phyloP scores from a whole-genome alignment of 495 filamentous ascomycete species.

The Aspergillus sclerotiicarbonarius region DNA sequence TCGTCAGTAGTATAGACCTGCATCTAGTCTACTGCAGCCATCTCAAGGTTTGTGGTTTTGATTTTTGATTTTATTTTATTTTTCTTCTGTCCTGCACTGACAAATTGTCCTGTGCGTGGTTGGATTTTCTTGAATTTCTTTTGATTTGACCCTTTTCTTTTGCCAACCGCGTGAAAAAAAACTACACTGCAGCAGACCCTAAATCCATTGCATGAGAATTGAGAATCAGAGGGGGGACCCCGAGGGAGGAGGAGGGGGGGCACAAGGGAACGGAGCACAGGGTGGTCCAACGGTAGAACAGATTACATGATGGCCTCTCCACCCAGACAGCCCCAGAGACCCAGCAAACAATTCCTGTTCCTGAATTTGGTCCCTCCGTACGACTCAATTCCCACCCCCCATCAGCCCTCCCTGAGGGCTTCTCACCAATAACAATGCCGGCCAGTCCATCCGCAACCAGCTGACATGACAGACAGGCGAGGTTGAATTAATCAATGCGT shows the following conservation, averaged over 20 bases:
- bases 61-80: not conserved
- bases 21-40: not conserved
- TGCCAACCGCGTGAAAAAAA: too few species aligned
- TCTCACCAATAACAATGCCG: too few species aligned
- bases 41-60: too few species aligned
- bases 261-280: not conserved
- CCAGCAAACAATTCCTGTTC: slow-evolving; percentile 18
- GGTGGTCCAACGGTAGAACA: not conserved
- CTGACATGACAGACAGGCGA: not conserved
- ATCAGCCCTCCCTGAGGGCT: not conserved
- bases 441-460: not conserved
- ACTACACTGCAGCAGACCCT: too few species aligned
- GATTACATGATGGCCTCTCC: slow-evolving; percentile 11
- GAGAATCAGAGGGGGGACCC: not conserved
- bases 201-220: too few species aligned
- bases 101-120: too few species aligned
- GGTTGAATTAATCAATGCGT: not conserved
- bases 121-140: not conserved
- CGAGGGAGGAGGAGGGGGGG: not conserved
- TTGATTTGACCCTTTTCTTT: not conserved
- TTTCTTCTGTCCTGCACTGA: not conserved
- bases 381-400: not conserved
- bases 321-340: slow-evolving; percentile 15
- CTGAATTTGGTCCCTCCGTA: slow-evolving; percentile 7
- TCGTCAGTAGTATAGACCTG: not conserved